Base-by-base conservation (phyloP, 140 eudicot genomes). In the Bidens hawaiensis region DNA sequence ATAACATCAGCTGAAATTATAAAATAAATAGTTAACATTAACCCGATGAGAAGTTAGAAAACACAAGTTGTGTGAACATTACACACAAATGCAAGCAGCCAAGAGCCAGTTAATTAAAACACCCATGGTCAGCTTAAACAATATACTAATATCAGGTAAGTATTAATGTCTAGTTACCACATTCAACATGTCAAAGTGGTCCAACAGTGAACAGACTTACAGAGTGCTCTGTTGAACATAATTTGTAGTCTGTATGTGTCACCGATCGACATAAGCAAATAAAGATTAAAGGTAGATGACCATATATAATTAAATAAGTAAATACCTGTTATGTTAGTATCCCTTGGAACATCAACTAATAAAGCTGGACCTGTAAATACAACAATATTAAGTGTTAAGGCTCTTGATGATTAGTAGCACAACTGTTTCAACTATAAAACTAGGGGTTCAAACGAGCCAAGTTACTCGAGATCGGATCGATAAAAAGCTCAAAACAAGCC, bases 1-100 rank as follows among this genome's bases (percentile, higher is more conserved):
- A 84, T 81, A 49, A 76, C 93, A 43, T 78, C 76, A 43, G 85
- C 93, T 81, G 93, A 31, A 51, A 75, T 14, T 34, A 50, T 24
- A 17, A 2, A 43, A 48, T n/a, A 34, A 31, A 7, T 18, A 60
- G 43, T 52, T 6, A 31, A 36, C 1, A 13, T 74, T 51, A 8
- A 40, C 38, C 54, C 15, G 25, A 49, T 24, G n/a, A 52, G 12
- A 57, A 62, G 15, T 61, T 28, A n/a, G 12, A 45, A 26, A 45
- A 34, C 11, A 56, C n/a, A 41, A 45, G 61, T 65, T 27, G 63
- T 58, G 7, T 31, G 18, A 52, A 69, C 36, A n/a, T 6, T 56
- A 65, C 58, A 16, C 17, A 56, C 31, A 25, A 34, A 52, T 27
- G 21, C 48, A 63, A 47, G n/a, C 33, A 16, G 46, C n/a, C n/a